These are phyloP conservation scores for Pseudonitzschia delicatissima DNA, from an alignment of 108 stramenopile species.

Conservation along the genomic window DNA sequence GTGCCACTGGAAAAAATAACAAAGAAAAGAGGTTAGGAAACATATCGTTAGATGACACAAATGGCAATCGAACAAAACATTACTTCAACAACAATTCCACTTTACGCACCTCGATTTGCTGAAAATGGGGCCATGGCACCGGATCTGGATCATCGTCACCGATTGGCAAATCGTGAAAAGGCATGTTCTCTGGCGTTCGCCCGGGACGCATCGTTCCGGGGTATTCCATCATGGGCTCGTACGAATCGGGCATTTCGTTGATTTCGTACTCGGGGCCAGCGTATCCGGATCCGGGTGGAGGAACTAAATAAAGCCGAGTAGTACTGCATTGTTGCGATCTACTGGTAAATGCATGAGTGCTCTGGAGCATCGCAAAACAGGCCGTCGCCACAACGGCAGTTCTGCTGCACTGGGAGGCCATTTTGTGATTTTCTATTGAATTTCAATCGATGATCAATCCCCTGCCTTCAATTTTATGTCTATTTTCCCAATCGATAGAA, in stretches of 20 bases:
- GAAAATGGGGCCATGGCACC: conserved; percentile 90
- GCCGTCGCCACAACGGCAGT: no score
- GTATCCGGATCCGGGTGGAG: conserved; percentile 67
- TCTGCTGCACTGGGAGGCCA: no score
- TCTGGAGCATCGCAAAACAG: no score
- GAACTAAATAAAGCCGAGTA: no score
- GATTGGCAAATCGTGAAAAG: conserved; percentile 82
- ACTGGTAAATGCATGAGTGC: no score
- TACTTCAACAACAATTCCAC: neutral
- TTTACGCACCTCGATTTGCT: conserved; percentile 53
- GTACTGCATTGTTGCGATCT: no score
- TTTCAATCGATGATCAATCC: no score
- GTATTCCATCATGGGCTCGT: conserved; percentile 91
- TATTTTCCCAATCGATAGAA: no score
- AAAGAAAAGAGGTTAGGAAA: neutral
- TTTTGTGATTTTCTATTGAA: no score
- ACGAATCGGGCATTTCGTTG: conserved; percentile 60
- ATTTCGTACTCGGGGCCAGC: conserved; percentile 45
- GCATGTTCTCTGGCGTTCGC: conserved; percentile 79
- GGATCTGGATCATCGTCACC: conserved; percentile 77
- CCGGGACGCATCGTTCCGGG: conserved; percentile 93
- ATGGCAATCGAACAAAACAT: neutral
- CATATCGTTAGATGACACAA: neutral
- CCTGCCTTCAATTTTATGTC: no score
- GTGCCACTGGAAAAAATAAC: conserved; percentile 56